Base-by-base conservation (phyloP, 23 red algal species). In the Gracilaria caudata region DNA sequence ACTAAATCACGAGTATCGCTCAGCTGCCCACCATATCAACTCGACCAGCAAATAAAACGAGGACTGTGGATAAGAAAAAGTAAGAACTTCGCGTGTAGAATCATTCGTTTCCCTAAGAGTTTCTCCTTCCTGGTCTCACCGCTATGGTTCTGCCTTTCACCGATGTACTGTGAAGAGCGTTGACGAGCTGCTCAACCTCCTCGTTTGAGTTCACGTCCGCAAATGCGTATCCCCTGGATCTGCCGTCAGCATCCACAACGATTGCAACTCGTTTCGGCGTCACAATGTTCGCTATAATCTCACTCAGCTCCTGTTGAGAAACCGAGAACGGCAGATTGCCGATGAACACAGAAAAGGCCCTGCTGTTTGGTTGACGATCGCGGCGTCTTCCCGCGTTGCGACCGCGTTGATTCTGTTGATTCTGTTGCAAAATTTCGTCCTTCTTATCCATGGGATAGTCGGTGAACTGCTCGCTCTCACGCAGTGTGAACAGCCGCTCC, bases 141-240 rank as follows among this genome's bases (percentile, higher is more conserved):
- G 75, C 53, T 19, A 91, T 81, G 19, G 16, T 44, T n/a, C 87
- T 45, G 19, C 87, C 87, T 19, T 39, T 51, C 12, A 91, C 2
- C 0, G 65, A 16, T 4, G 36, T 72, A 19, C 44, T 77, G 64
- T 91, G 47, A 26, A 91, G 76, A 36, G 66, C 36, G 0, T 14
- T 72, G 26, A 91, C 77, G 12, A 74, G 58, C 44, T 73, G 63
- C 5, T 91, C 37, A 6, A 91, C 75, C 3, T 68, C 87, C 17
- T 91, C 77, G 3, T 7, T 77, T 28, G 28, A 47, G 9, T 36
- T 2, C 19, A 91, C 61, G 45, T 91, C 87, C 10, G 77, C 76
- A 82, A 91, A 91, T 6, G 87, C 87, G 59, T 81, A 91, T 29
- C 87, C 87, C 6, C 75, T 81, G 0, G 87, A 91, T 23, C 58